Percentiles rank a stretch among this genome's conserved stretches.
These are phyloP conservation scores for Alternaria brassicicola DNA, from an alignment of 2,329 filamentous ascomycete species.

Conservation along the genomic window DNA sequence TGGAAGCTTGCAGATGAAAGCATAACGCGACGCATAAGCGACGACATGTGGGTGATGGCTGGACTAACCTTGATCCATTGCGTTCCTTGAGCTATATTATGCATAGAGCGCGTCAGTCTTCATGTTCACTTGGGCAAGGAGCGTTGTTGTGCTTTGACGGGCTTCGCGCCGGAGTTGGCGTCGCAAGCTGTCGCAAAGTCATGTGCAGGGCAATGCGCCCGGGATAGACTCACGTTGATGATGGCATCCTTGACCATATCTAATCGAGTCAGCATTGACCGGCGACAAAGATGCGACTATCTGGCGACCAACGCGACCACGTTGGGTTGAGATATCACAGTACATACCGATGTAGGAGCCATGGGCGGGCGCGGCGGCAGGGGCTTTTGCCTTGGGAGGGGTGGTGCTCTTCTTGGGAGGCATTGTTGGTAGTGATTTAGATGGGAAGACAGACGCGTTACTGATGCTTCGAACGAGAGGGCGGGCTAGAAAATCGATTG, in stretches of 20 bases:
- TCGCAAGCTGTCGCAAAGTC: constrained; percentile 24
- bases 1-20: constrained; percentile 28
- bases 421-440: constrained; percentile 56
- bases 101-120: constrained; percentile 57
- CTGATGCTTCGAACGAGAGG: constrained; percentile 46
- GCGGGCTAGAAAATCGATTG: constrained; percentile 28
- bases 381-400: constrained; percentile 64
- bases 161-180: constrained; percentile 42
- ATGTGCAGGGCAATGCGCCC: constrained; percentile 53
- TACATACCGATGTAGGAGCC: constrained; percentile 69
- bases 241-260: constrained; percentile 78
- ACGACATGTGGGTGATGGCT: constrained; percentile 31
- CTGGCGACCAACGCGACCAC: constrained; percentile 53
- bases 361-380: constrained; percentile 61
- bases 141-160: constrained; percentile 25
- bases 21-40: constrained; percentile 35
- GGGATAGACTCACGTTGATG: constrained; percentile 68
- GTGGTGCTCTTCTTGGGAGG: constrained; percentile 68
- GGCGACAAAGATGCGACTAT: constrained; percentile 56
- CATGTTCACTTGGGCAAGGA: constrained; percentile 13
- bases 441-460: constrained; percentile 31
- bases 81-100: constrained; percentile 69
- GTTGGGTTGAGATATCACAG: constrained; percentile 54
- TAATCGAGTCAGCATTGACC: constrained; percentile 61
- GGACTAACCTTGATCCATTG: constrained; percentile 70